A percentile compares a stretch with the other conserved stretches of the same genome.
Conservation (phyloP, 1,284 basidiomycete species). For the Athelia psychrophila region DNA sequence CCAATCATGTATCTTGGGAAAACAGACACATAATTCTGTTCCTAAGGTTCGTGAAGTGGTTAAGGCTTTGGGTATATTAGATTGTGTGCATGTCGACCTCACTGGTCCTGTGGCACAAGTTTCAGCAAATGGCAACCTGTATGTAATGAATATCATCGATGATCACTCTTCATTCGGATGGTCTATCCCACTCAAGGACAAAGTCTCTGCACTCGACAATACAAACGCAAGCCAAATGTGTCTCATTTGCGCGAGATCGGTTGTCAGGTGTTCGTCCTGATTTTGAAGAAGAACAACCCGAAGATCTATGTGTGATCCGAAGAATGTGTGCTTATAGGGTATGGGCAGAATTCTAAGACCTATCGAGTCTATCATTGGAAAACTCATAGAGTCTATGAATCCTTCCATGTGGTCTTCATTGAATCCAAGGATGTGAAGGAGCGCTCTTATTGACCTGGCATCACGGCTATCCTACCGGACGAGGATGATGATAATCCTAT, state of each 20-base stretch:
- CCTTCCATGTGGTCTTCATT: constrained; percentile 26
- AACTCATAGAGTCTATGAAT: constrained; percentile 14
- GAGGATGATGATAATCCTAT: constrained; percentile 4
- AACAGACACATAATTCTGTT: constrained; percentile 7
- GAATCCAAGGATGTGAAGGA: constrained; percentile 12
- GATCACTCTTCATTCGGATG: constrained; percentile 25
- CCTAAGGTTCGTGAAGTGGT: constrained; percentile 5
- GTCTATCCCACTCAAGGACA: constrained; percentile 24
- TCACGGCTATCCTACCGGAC: neutral
- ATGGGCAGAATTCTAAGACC: constrained; percentile 15
- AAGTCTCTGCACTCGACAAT: constrained; percentile 16
- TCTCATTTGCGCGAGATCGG: constrained; percentile 22
- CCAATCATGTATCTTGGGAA: constrained; percentile 15
- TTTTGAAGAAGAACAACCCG: constrained; percentile 13
- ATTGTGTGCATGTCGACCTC: constrained; percentile 30
- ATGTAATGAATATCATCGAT: constrained; percentile 33
- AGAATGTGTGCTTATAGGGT: constrained; percentile 24
- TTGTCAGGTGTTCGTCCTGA: constrained; percentile 14
- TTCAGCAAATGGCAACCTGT: constrained; percentile 24
- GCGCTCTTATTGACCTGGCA: neutral
- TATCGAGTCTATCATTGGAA: constrained; percentile 16
- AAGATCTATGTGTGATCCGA: constrained; percentile 14
- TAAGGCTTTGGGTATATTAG: constrained; percentile 19
- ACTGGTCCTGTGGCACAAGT: constrained; percentile 18
- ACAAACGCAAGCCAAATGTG: constrained; percentile 19